Conservation (phyloP, 2,329 filamentous ascomycete genomes). For the Nothophoma quercina region DNA sequence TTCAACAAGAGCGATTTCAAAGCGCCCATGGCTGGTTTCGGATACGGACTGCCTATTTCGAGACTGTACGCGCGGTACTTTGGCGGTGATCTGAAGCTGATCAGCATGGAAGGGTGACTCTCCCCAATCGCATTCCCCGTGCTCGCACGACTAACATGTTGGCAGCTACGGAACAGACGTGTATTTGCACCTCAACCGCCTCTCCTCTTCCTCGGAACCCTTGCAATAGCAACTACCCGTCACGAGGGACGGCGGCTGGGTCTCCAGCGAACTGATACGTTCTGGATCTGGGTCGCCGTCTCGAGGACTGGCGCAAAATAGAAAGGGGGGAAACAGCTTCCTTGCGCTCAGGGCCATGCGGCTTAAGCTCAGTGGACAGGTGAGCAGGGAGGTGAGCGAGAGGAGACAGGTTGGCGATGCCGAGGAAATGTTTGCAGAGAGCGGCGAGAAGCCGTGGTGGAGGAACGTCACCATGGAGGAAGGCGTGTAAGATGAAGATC, state of each 20-base stretch:
- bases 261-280: slow-evolving; percentile 44
- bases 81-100: slow-evolving; percentile 94
- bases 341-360: slow-evolving; percentile 64
- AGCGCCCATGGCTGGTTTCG: slow-evolving; percentile 98
- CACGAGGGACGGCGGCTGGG: slow-evolving; percentile 75
- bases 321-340: slow-evolving; percentile 39
- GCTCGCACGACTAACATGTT: background rate
- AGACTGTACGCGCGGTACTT: slow-evolving; percentile 96
- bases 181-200: slow-evolving; percentile 94
- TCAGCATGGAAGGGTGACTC: slow-evolving; percentile 97
- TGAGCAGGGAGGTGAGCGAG: slow-evolving; percentile 74
- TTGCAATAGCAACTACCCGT: slow-evolving; percentile 91
- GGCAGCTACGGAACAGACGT: slow-evolving; percentile 94
- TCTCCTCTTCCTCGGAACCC: slow-evolving; percentile 94
- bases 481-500: slow-evolving; percentile 49
- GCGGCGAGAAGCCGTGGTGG: slow-evolving; percentile 53
- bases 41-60: slow-evolving; percentile 95
- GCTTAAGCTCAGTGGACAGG: slow-evolving; percentile 69
- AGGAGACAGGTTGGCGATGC: slow-evolving; percentile 90
- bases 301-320: slow-evolving; percentile 66
- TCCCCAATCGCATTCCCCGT: slow-evolving; percentile 26
- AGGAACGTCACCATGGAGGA: slow-evolving; percentile 59
- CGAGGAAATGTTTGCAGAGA: slow-evolving; percentile 71
- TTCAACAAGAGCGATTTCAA: slow-evolving; percentile 99
- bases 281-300: slow-evolving; percentile 27